Conservation (phyloP, 2,329 filamentous ascomycete genomes). For the Fusarium sp. region DNA sequence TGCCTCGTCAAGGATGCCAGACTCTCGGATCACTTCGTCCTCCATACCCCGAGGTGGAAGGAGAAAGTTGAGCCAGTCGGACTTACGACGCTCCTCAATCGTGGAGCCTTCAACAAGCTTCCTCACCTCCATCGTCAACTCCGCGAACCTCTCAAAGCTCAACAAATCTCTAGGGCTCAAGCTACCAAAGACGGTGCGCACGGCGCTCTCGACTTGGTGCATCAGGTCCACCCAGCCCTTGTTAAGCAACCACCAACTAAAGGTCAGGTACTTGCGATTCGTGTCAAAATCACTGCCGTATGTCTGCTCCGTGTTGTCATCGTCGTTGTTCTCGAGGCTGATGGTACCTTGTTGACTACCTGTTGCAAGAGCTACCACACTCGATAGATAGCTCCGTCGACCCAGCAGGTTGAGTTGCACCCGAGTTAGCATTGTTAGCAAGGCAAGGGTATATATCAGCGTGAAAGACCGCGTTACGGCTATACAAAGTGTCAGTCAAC, state of each 20-base stretch:
- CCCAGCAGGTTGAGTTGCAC: conserved; percentile 98
- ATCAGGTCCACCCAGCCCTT: conserved; percentile 86
- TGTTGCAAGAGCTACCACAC: conserved; percentile 88
- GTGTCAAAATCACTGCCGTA: conserved; percentile 96
- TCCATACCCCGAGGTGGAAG: conserved; percentile 83
- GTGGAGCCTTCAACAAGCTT: conserved; percentile 79
- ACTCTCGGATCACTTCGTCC: conserved; percentile 83
- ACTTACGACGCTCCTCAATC: conserved; percentile 51
- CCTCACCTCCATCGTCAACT: conserved; percentile 83
- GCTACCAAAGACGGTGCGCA: conserved; percentile 87
- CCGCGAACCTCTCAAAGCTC: conserved; percentile 79
- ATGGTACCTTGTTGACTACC: conserved; percentile 79
- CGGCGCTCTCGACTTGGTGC: conserved; percentile 82
- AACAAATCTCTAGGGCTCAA: conserved; percentile 90
- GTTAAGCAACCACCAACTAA: conserved; percentile 98
- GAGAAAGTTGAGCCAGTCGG: conserved; percentile 83
- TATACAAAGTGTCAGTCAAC: conserved; percentile 49
- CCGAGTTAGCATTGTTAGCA: conserved; percentile 90
- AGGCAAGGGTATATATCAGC: conserved; percentile 86
- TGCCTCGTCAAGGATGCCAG: conserved; percentile 73
- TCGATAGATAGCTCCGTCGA: conserved; percentile 93
- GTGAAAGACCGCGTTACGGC: conserved; percentile 92
- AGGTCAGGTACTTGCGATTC: conserved; percentile 92
- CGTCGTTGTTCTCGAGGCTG: conserved; percentile 90
- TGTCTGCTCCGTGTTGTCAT: conserved; percentile 81